phyloP scores from a whole-genome alignment of 2,329 filamentous ascomycete genomes.

The Teratosphaeria destructans region DNA sequence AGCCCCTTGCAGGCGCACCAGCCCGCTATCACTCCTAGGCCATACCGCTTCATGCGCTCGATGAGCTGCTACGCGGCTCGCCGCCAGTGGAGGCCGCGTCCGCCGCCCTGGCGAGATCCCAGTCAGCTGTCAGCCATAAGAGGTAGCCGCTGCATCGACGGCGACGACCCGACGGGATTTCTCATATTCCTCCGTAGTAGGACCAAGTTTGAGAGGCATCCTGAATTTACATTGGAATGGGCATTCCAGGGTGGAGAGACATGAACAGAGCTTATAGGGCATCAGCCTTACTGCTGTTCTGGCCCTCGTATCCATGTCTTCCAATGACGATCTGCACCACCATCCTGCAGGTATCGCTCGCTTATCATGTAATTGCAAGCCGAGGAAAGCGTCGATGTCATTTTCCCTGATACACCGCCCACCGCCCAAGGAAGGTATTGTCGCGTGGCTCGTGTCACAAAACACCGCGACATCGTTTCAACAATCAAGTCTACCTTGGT shows the following conservation, averaged over 20 bases:
- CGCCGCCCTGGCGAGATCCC: slow-evolving; percentile 11
- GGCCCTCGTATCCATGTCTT: no score
- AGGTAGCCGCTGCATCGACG: slow-evolving; percentile 10
- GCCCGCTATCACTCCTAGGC: slow-evolving; percentile 4
- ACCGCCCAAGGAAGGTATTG: background rate
- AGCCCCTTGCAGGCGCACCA: slow-evolving; percentile 11
- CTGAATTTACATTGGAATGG: background rate
- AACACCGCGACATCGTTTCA: no score
- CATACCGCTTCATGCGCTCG: slow-evolving; percentile 6
- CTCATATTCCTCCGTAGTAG: slow-evolving; percentile 12
- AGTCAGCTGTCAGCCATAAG: slow-evolving; percentile 6
- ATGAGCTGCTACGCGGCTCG: slow-evolving; percentile 8
- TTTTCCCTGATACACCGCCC: background rate
- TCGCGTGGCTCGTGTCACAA: background rate
- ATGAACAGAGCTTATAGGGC: no score
- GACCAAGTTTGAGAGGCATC: slow-evolving; percentile 14
- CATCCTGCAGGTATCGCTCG: no score
- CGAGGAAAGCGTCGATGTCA: no score
- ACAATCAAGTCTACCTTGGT: no score
- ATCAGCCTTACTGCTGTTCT: no score
- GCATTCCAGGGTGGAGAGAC: background rate
- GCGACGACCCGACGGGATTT: slow-evolving; percentile 12
- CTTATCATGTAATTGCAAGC: no score
- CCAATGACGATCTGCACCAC: no score
- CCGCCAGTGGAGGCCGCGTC: slow-evolving; percentile 2